These are phyloP conservation scores for Leccinum rimulosum DNA, from an alignment of 768 basidiomycete genomes.

Conservation along the genomic window DNA sequence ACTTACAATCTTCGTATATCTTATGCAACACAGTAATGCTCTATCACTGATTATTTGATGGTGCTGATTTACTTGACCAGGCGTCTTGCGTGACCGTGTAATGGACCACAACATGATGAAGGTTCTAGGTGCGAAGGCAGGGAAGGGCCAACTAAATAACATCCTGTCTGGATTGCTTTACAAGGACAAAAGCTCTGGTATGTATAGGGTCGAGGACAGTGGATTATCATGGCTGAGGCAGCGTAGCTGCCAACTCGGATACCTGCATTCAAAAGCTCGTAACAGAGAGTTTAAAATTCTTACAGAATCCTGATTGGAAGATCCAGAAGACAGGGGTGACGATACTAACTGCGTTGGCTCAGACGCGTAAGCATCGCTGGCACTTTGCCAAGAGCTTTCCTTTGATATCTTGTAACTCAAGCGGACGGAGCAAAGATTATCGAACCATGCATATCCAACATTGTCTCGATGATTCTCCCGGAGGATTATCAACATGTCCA, in stretches of 20 bases:
- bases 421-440: neutral
- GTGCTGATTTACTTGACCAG: constrained; percentile 8
- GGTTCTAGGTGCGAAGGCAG: constrained; percentile 16
- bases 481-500: neutral
- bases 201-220: neutral
- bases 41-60: neutral
- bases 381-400: neutral
- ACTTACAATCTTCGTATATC: constrained; percentile 20
- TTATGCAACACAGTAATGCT: constrained; percentile 20
- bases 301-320: constrained; percentile 11
- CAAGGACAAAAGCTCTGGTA: constrained; percentile 14
- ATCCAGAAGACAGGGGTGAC: constrained; percentile 22
- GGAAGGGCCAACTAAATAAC: constrained; percentile 11
- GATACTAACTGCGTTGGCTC: constrained; percentile 21
- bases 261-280: constrained; percentile 9
- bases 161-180: constrained; percentile 22
- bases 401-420: neutral
- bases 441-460: neutral
- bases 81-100: constrained; percentile 13
- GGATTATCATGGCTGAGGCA: neutral
- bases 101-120: constrained; percentile 13
- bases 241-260: neutral
- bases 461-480: neutral
- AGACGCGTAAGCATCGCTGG: constrained; percentile 12
- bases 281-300: constrained; percentile 2